A percentile compares a stretch with the other conserved stretches of the same genome.
Evolutionary conservation across 1,284 basidiomycete genomes (phyloP).

Genomic region (Tilletia caries): DNA sequence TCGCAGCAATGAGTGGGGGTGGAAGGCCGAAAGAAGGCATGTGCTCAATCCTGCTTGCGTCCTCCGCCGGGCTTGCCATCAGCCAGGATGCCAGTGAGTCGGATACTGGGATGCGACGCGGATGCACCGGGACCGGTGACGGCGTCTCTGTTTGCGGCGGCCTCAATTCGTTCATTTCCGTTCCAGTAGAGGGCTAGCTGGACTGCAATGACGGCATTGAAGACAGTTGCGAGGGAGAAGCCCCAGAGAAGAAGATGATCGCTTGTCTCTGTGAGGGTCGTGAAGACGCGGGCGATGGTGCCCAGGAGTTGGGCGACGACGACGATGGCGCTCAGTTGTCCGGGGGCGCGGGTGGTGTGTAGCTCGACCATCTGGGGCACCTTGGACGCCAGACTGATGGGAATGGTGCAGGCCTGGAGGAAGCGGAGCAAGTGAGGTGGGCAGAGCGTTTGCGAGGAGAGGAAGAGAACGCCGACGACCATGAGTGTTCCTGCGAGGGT

Average conservation of each 20-base stretch:
- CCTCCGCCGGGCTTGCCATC: slow-evolving; percentile 1
- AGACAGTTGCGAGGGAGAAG: slow-evolving; percentile 50
- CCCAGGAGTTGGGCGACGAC: slow-evolving; percentile 51
- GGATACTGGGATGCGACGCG: not conserved
- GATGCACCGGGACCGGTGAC: slow-evolving; percentile 5
- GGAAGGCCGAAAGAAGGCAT: too few species aligned
- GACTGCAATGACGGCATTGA: slow-evolving; percentile 34
- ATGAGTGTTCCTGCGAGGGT: slow-evolving; percentile 71
- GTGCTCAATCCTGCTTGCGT: slow-evolving; percentile 6
- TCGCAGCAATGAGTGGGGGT: too few species aligned
- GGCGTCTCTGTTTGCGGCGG: not conserved
- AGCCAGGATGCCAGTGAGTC: slow-evolving; percentile 1
- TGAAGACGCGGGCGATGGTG: slow-evolving; percentile 49
- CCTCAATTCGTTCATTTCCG: slow-evolving; percentile 14
- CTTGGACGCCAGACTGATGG: slow-evolving; percentile 49
- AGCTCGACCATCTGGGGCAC: slow-evolving; percentile 52
- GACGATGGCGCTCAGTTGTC: slow-evolving; percentile 50
- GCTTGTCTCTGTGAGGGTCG: slow-evolving; percentile 52
- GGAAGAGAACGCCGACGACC: slow-evolving; percentile 69
- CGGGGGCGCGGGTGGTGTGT: slow-evolving; percentile 42
- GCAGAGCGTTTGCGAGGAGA: slow-evolving; percentile 35
- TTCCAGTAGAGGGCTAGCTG: slow-evolving; percentile 49
- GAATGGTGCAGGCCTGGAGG: slow-evolving; percentile 47
- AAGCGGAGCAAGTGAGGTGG: slow-evolving; percentile 32
- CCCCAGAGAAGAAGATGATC: slow-evolving; percentile 50